Evolutionary conservation across 1,284 basidiomycete genomes (phyloP), one percentile per base, ranked within the genome.

Genomic region (Rhodotorula sp.): DNA sequence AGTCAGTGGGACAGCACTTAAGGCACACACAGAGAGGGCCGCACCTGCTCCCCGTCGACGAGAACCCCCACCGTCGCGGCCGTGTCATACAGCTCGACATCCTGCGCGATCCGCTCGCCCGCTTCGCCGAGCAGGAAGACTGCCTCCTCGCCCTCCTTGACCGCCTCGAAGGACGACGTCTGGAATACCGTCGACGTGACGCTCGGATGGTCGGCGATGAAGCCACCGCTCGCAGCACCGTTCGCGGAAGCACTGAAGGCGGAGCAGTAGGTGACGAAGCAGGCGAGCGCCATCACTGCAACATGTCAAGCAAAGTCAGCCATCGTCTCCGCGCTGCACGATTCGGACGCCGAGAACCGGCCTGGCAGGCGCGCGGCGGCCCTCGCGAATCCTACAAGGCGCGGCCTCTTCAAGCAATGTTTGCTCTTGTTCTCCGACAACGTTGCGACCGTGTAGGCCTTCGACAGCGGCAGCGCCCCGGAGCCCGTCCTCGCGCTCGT

Each of bases 51-150:
- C 6, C 68, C 72, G 15, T 72, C 70, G 60, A 76, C 63, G 39
- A 55, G 17, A 27, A 76, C 70, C n/a, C 41, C 7, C 17, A 66
- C 63, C n/a, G 51, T 44, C 44, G 44, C 44, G 44, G 44, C 44
- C 44, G 36, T 19, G 8, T 13, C 27, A 32, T 56, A 44, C 2
- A 64, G 25, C 54, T 66, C 15, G 15, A 72, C 50, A 0, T 68
- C 72, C 37, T 66, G 66, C 10, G 70, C 70, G 3, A 74, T 12
- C 32, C 63, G 50, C 60, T 76, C 75, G 0, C 72, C 75, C 21
- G 70, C 75, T 41, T 74, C 75, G 25, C 72, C 75, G 1, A 69
- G 57, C 8, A 76, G 50, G 41, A 66, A 76, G 8, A 76, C 64
- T 1, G 67, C 74, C 37, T 61, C 27, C 4, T 55, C 44, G 17